A percentile compares a stretch with the other conserved stretches of the same genome.
Evolutionary conservation across 257 asterid species (phyloP).

Genomic region (Solanum stenotomum): DNA sequence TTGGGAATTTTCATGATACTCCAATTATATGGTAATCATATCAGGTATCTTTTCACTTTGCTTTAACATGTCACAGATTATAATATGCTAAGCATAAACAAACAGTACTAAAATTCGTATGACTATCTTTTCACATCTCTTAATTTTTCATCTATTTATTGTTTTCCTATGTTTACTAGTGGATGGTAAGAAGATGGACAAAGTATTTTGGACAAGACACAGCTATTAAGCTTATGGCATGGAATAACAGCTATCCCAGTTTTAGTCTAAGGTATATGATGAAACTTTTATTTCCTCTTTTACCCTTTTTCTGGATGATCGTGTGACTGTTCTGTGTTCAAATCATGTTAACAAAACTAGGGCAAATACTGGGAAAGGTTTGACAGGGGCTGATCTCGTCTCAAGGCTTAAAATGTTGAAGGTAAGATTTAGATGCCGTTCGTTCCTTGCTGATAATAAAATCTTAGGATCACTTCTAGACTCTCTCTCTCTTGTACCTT

Average conservation of each 20-base stretch:
- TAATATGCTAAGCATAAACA: not conserved
- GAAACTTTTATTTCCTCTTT: not conserved
- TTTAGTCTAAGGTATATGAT: conserved; percentile 68
- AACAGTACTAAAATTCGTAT: not conserved
- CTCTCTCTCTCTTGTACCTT: not conserved
- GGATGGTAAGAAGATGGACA: conserved; percentile 98
- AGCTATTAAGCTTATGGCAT: conserved; percentile 64
- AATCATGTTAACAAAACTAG: conserved; percentile 29
- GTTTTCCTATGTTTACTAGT: conserved; percentile 25
- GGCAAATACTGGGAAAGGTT: conserved; percentile 70
- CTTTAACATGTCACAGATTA: not conserved
- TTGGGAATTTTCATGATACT: not conserved
- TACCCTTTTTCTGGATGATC: not conserved
- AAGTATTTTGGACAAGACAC: conserved; percentile 61
- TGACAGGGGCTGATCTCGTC: conserved; percentile 59
- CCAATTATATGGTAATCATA: not conserved
- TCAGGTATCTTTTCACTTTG: not conserved
- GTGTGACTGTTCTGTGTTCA: conserved; percentile 10
- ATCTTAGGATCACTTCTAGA: not conserved
- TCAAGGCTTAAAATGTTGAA: conserved; percentile 47
- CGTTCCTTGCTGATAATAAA: not conserved
- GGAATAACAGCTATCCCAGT: conserved; percentile 78
- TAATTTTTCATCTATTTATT: conserved; percentile 6
- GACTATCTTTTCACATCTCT: not conserved
- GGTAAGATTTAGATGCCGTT: conserved; percentile 26